These are phyloP conservation scores for Heterobasidion occidentale DNA, from an alignment of 1,284 basidiomycete species.

Conservation along the genomic window DNA sequence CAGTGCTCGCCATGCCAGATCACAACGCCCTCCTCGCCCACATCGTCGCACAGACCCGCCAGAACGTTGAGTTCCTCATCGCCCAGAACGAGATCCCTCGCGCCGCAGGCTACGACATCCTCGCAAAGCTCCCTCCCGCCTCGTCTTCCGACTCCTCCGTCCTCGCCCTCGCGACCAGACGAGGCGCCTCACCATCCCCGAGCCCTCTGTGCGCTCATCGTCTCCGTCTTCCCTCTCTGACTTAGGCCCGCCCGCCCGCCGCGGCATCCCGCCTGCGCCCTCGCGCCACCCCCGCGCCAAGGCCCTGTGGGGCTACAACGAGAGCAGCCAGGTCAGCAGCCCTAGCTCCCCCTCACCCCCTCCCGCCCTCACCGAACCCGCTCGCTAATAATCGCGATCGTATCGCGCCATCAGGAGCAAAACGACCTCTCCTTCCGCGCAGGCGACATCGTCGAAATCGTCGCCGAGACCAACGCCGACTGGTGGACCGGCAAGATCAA, in stretches of 20 bases:
- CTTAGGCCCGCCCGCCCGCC: slow-evolving; percentile 19
- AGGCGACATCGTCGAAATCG: slow-evolving; percentile 53
- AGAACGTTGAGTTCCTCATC: slow-evolving; percentile 55
- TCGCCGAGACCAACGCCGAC: slow-evolving; percentile 52
- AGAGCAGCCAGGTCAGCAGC: slow-evolving; percentile 36
- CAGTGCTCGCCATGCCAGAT: slow-evolving; percentile 6
- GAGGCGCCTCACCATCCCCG: slow-evolving; percentile 10
- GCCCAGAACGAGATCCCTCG: slow-evolving; percentile 47
- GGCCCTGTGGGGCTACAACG: slow-evolving; percentile 63
- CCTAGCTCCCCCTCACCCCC: not conserved
- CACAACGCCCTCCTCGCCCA: slow-evolving; percentile 41
- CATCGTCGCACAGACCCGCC: slow-evolving; percentile 53
- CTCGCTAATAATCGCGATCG: not conserved
- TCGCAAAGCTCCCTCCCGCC: slow-evolving; percentile 35
- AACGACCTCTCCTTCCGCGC: slow-evolving; percentile 51
- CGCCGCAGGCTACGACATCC: slow-evolving; percentile 43
- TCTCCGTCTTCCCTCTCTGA: slow-evolving; percentile 8
- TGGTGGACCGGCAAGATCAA: slow-evolving; percentile 58
- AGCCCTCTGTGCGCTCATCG: slow-evolving; percentile 3
- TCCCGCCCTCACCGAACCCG: not conserved
- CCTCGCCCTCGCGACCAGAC: slow-evolving; percentile 10
- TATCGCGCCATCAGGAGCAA: slow-evolving; percentile 33
- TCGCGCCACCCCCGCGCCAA: slow-evolving; percentile 34
- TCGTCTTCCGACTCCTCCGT: not conserved
- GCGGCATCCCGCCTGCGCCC: slow-evolving; percentile 21